These are phyloP conservation scores for Puccinia coronata DNA, from an alignment of 1,284 basidiomycete genomes.

Conservation along the genomic window DNA sequence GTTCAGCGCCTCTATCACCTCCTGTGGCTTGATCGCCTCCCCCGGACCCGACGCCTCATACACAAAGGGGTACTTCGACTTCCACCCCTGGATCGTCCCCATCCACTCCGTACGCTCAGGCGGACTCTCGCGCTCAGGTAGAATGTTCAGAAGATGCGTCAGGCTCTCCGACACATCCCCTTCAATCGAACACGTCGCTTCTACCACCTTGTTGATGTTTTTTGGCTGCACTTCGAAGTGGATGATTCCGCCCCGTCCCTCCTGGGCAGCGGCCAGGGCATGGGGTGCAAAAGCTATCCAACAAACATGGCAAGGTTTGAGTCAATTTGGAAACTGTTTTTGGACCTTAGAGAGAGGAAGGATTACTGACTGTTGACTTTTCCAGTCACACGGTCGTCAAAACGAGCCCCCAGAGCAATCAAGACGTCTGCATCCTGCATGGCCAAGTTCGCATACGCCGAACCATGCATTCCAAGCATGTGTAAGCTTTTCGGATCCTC, in stretches of 20 bases:
- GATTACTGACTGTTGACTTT: constrained; percentile 68
- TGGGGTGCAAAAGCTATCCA: constrained; percentile 77
- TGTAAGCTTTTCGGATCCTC: constrained; percentile 77
- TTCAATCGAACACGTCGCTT: constrained; percentile 88
- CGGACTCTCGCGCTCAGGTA: constrained; percentile 64
- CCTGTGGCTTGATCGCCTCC: constrained; percentile 87
- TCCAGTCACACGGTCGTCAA: constrained; percentile 97
- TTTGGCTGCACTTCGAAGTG: constrained; percentile 99
- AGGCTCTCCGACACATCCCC: constrained; percentile 89
- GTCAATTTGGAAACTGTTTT: no score
- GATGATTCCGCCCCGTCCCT: constrained; percentile 91
- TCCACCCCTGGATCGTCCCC: constrained; percentile 78
- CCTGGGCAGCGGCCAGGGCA: constrained; percentile 78
- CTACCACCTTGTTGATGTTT: constrained; percentile 98
- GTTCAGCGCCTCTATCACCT: constrained; percentile 90
- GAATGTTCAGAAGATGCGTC: constrained; percentile 75
- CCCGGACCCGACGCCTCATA: constrained; percentile 60
- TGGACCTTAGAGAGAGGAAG: not conserved
- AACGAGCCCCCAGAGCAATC: constrained; percentile 91
- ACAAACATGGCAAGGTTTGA: constrained; percentile 29
- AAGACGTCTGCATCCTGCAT: constrained; percentile 97
- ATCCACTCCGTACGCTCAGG: constrained; percentile 73
- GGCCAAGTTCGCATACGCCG: constrained; percentile 93
- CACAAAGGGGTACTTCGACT: constrained; percentile 84
- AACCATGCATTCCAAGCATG: constrained; percentile 99